phyloP scores from a whole-genome alignment of 2,329 filamentous ascomycete genomes.

The Volutella citrinella region DNA sequence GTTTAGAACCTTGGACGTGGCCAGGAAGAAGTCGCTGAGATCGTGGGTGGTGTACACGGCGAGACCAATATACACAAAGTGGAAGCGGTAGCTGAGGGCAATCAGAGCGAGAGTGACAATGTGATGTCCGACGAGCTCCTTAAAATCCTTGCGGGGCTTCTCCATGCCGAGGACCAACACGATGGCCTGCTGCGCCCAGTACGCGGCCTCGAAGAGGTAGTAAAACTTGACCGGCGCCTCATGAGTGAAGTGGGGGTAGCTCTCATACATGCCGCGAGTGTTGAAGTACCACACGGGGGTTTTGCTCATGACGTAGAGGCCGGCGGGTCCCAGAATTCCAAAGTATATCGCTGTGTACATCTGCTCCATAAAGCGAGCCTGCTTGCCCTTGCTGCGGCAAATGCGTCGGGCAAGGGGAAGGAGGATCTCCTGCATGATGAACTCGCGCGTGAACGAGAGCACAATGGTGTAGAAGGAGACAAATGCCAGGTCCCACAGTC shows the following conservation, averaged over 20 bases:
- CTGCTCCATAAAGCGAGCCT: slow-evolving; percentile 93
- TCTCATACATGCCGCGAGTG: slow-evolving; percentile 84
- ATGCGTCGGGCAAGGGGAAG: slow-evolving; percentile 69
- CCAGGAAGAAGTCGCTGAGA: slow-evolving; percentile 92
- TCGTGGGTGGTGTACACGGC: slow-evolving; percentile 95
- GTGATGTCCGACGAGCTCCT: slow-evolving; percentile 88
- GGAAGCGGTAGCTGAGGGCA: slow-evolving; percentile 84
- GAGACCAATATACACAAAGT: slow-evolving; percentile 93
- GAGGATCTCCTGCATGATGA: slow-evolving; percentile 89
- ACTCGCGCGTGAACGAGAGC: slow-evolving; percentile 90
- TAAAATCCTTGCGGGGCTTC: slow-evolving; percentile 92
- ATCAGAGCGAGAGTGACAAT: slow-evolving; percentile 86
- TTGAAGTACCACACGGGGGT: slow-evolving; percentile 98
- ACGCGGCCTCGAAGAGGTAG: slow-evolving; percentile 90
- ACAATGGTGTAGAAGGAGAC: slow-evolving; percentile 87
- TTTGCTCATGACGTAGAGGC: slow-evolving; percentile 84
- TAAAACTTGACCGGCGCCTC: slow-evolving; percentile 87
- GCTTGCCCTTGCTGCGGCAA: slow-evolving; percentile 75
- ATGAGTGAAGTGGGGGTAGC: slow-evolving; percentile 79
- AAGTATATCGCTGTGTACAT: slow-evolving; percentile 94
- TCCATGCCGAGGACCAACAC: slow-evolving; percentile 84
- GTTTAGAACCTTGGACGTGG: slow-evolving; percentile 87
- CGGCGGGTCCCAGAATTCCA: slow-evolving; percentile 73
- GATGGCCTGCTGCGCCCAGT: slow-evolving; percentile 93
- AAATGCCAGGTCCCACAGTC: slow-evolving; percentile 80